Evolutionary conservation across 2,329 filamentous ascomycete genomes (phyloP), one percentile per base, ranked within the genome.

Genomic region (Orbilia brochopaga): DNA sequence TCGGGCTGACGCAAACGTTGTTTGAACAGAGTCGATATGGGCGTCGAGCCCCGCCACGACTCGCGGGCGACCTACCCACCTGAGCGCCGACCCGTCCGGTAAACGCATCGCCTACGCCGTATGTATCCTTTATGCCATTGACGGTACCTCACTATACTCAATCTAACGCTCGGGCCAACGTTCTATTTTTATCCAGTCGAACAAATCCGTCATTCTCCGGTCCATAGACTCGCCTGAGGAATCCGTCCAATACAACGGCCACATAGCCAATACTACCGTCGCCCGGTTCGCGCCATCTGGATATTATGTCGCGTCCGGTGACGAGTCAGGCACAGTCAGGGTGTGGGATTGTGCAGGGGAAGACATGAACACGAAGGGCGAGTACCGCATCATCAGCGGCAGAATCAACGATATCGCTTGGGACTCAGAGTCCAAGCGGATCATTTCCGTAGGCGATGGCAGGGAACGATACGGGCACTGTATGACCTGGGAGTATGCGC

Each of bases 331-430:
- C 56, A 85, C 86, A 50, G 91, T 99, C 46, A 87, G 90, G 74
- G 90, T 99, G 2, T 99, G 94, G 94, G 93, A 97, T 79, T 86
- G 85, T 74, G 88, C 93, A 62, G 73, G 75, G 23, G 90, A 91
- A 76, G 92, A 92, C 51, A 83, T 84, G 61, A 90, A 88, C 77
- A 96, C 91, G 51, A 96, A 95, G 80, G 91, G 92, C 75, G 93
- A 97, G 80, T 97, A 96, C 81, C 85, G 87, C 78, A 97, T 97
- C 80, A 92, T 97, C 77, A 92, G 90, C 35, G 94, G 94, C 11
- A 89, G 91, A 60, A 93, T 99, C 81, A 96, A 96, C 79, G 94
- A 99, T 79, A 87, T 99, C 75, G 93, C 92, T 0, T 99, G 94
- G 92, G 94, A 97, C 78, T 93, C 92, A 65, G 94, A 99, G 80